Base-by-base conservation (phyloP, 192 early-diverging fungal genomes). In the Rhizoclosmatium globosum region DNA sequence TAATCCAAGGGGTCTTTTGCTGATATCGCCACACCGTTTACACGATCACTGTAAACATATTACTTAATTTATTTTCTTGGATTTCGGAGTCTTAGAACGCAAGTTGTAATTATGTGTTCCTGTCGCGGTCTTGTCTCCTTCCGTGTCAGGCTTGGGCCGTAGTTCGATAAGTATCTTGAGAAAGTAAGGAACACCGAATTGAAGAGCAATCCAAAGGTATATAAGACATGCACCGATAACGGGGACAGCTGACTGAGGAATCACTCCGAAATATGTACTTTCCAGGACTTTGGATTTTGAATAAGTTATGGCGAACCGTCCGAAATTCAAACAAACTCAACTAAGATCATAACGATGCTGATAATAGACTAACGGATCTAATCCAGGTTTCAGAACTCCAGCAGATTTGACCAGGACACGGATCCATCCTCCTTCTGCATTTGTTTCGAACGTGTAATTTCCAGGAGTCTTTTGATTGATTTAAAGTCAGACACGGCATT, bases 221-320 rank as follows among this genome's bases (percentile, higher is more conserved):
- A 64, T 21, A 41, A 64, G 9, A 43, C 73, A 74, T 62, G 50
- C 15, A 19, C 6, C 73, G 3, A 74, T 45, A n/a, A 74, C 73
- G 2, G 73, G 73, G 43, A 74, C 38, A 60, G 73, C 73, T 7
- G 73, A 74, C 3, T 43, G 62, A 6, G 73, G 73, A 47, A 74
- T 9, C 19, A 74, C 73, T 11, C 73, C 73, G 19, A 74, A 42
- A 2, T 44, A 9, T 45, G 73, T 74, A 44, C 60, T 64, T 64
- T 74, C 73, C n/a, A 74, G 39, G 41, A 74, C 73, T 74, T 43
- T 23, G 9, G 19, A 42, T 21, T 50, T 64, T 50, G 15, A 74
- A 71, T 2, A 23, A 45, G n/a, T 21, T 13, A 13, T 64, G 11
- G 68, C 68, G 45, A 17, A 13, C 11, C 11, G 13, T 47, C 4